These are phyloP conservation scores for Casuarina glauca DNA, from an alignment of 306 rosid genomes.

Conservation along the genomic window DNA sequence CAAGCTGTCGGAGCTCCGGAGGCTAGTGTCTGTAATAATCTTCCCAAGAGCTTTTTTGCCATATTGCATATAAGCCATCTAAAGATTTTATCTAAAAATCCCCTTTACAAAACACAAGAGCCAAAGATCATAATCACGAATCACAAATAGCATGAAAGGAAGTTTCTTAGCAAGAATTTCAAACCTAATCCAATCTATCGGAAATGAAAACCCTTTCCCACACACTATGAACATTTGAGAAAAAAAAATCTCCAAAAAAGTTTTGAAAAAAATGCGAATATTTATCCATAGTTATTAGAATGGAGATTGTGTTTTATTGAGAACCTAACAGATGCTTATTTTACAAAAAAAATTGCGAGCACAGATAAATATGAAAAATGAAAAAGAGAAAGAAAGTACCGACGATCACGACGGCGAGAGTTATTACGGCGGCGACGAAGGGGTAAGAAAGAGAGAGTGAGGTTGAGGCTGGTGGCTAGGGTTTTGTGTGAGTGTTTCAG, in stretches of 20 bases:
- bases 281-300: neutral
- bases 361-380: neutral
- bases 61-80: constrained; percentile 51
- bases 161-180: neutral
- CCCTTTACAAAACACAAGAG: neutral
- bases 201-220: neutral
- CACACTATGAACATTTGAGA: too few relatives aligned
- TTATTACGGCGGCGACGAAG: neutral
- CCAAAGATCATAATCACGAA: neutral
- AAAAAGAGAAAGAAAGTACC: neutral
- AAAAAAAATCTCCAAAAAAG: too few relatives aligned
- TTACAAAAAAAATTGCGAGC: neutral
- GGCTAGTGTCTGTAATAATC: constrained; percentile 44
- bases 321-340: neutral
- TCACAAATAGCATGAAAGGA: neutral
- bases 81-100: constrained; percentile 1
- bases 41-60: constrained; percentile 64
- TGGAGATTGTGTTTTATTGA: neutral
- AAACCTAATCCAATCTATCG: neutral
- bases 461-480: neutral
- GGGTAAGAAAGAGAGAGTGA: neutral
- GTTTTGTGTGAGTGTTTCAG: neutral
- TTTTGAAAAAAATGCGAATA: neutral
- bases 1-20: constrained; percentile 36
- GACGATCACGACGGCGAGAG: neutral